Evolutionary conservation across 805 yeast genomes (phyloP).

Genomic region (Aciculoconidium aculeatum): DNA sequence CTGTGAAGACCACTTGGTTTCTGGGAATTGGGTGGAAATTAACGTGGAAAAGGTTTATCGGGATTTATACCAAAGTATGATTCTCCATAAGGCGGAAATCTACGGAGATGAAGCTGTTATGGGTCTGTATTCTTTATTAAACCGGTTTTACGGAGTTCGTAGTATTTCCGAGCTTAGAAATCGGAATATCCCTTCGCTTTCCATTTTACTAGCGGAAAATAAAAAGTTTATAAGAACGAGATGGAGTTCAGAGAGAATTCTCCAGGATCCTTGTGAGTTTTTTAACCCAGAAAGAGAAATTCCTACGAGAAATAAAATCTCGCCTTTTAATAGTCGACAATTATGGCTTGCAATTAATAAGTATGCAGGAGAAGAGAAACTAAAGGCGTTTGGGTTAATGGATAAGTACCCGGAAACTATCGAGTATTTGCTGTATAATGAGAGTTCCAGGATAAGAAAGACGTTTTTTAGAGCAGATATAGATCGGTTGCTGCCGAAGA

Average conservation of each 20-base stretch:
- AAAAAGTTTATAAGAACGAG: too few relatives aligned
- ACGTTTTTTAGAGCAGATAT: conserved; percentile 19
- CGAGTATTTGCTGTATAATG: conserved; percentile 21
- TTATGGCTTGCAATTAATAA: conserved; percentile 14
- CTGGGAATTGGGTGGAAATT: conserved; percentile 27
- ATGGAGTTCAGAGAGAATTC: conserved; percentile 6
- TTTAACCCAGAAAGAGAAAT: conserved; percentile 27
- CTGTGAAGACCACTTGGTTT: conserved; percentile 26
- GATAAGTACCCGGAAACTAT: conserved; percentile 30
- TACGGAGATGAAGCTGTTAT: conserved; percentile 10
- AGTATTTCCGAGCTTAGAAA: conserved; percentile 9
- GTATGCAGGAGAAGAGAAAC: conserved; percentile 13
- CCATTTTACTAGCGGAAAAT: too few relatives aligned
- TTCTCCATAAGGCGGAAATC: too few relatives aligned
- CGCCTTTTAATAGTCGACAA: conserved; percentile 12
- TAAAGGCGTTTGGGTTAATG: conserved; percentile 22
- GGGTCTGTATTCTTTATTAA: conserved; percentile 16
- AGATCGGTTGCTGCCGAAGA: conserved; percentile 15
- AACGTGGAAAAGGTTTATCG: too few relatives aligned
- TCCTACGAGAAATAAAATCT: conserved; percentile 17
- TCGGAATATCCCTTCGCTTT: too few relatives aligned
- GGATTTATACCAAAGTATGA: too few relatives aligned
- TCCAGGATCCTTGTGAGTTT: conserved; percentile 20
- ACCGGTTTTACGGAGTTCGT: conserved; percentile 21
- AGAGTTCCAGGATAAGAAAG: conserved; percentile 13